phyloP scores from a whole-genome alignment of 225 moss, liverwort and hornwort species.

The Pseudisothecium myosuroides region DNA sequence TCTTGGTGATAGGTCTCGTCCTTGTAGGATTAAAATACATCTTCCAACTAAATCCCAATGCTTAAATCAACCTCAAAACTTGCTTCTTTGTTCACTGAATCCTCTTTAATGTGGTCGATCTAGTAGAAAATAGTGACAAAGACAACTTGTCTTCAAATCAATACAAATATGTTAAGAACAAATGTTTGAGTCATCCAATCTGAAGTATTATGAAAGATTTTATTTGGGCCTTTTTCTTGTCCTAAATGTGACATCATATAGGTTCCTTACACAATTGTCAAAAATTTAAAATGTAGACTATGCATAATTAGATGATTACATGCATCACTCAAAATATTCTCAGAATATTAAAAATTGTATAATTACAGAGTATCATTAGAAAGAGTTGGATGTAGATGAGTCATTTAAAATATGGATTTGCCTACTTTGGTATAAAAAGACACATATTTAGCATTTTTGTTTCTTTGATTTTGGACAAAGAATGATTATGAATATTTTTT shows the following conservation, averaged over 20 bases:
- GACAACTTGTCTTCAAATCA: neutral
- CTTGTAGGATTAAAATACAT: neutral
- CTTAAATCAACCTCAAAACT: neutral
- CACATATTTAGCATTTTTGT: neutral
- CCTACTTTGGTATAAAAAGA: neutral
- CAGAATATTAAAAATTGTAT: neutral
- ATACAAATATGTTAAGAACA: neutral
- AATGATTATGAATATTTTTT: neutral
- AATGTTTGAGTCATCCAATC: neutral
- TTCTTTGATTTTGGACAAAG: neutral
- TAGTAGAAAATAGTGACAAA: neutral
- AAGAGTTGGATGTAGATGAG: too few species aligned
- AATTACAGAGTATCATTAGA: fast-evolving
- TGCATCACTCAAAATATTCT: neutral
- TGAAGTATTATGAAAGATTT: too few species aligned
- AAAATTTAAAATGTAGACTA: neutral
- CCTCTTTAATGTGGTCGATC: neutral
- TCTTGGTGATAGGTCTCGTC: neutral
- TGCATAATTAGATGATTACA: neutral
- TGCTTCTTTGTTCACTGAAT: neutral
- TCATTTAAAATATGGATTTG: neutral
- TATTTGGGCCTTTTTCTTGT: neutral
- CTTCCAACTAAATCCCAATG: neutral
- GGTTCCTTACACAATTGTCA: neutral
- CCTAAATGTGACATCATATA: too few species aligned